Base-by-base conservation (phyloP, 805 yeast species). In the Nakazawaea holstii region DNA sequence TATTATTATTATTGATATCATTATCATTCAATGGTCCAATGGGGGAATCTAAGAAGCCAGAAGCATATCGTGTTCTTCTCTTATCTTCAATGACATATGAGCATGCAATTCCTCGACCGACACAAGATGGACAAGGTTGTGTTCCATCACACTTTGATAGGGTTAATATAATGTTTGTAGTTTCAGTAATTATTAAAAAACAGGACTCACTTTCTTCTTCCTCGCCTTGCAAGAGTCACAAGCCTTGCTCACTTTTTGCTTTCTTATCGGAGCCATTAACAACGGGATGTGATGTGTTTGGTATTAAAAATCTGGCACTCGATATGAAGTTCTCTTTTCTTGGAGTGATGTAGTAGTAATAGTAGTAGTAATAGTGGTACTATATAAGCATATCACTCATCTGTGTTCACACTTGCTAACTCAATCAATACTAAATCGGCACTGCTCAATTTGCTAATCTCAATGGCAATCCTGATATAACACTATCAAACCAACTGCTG, bases 181-280 rank as follows among this genome's bases (percentile, higher is more conserved):
- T 8, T 29, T 8, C 32, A 29, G 8, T 29, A 8, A 29, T 29
- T 8, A 8, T 29, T 11, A 11, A 29, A 29, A 8, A 29, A 29
- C 32, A 29, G 32, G 32, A 40, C 45, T 35, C 36, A 52, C 60
- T 49, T 55, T 59, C 11, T 53, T 51, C 51, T 73, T 73, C 35
- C 76, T 55, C 42, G 62, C 65, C 58, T 71, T 72, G 59, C 78
- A 73, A 44, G 59, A 59, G 51, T 73, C 76, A 51, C 79, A 73
- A 8, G 79, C 79, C 49, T 66, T 62, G 1, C 76, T 69, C 17
- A 72, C 73, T 48, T 74, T 72, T 54, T 70, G 69, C 20, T 72
- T 52, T 48, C 47, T 39, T 8, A 39, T 45, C 4, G 43, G 33
- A 4, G 48, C 27, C 48, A 45, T 45, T 28, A 20, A 20, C 24